phyloP scores from a whole-genome alignment of 148 eudicot genomes.

The Chenopodium album region DNA sequence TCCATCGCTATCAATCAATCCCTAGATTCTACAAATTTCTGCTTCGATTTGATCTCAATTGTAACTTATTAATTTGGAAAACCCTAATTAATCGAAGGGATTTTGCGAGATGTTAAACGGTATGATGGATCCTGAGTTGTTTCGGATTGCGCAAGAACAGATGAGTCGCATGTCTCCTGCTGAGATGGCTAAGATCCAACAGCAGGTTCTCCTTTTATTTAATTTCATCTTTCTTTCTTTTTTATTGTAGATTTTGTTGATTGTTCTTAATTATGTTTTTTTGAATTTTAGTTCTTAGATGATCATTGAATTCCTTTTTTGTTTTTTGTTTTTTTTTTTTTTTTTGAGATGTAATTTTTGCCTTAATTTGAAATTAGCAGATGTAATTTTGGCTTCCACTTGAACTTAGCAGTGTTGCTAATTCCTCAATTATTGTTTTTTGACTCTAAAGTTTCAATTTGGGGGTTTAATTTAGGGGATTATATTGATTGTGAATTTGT shows the following conservation, averaged over 20 bases:
- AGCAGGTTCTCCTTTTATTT: constrained; percentile 51
- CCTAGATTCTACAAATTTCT: constrained; percentile 12
- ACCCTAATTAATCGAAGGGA: not conserved
- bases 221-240: too few species aligned
- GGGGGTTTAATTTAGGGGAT: not conserved
- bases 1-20: not conserved
- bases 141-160: constrained; percentile 89
- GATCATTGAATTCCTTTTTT: not conserved
- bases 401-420: not conserved
- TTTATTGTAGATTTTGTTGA: too few species aligned
- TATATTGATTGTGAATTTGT: too few species aligned
- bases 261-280: not conserved
- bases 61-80: not conserved
- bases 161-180: constrained; percentile 91
- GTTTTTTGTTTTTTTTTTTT: not conserved
- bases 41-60: constrained; percentile 10
- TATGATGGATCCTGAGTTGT: constrained; percentile 95
- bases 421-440: not conserved
- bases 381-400: too few species aligned
- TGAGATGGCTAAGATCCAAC: constrained; percentile 78
- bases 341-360: not conserved
- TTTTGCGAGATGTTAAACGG: constrained; percentile 25
- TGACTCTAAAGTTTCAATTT: not conserved
- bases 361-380: not conserved
- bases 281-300: not conserved